Evolutionary conservation across 2,329 filamentous ascomycete genomes (phyloP).

Genomic region (Hansfordia pulvinata): DNA sequence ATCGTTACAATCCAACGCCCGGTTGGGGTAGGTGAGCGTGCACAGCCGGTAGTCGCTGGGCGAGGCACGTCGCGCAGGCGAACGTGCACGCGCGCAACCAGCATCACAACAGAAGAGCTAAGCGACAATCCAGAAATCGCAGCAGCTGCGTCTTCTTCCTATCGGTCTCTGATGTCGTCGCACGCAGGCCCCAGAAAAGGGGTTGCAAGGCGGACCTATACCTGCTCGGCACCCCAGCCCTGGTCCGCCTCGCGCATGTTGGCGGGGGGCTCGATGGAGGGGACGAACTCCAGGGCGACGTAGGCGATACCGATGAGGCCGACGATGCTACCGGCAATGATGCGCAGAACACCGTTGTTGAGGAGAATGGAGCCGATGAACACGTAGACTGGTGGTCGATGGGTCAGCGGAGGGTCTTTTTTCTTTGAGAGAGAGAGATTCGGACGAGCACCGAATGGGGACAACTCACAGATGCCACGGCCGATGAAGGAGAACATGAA

Average conservation of each 20-base stretch:
- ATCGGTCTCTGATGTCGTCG: no score
- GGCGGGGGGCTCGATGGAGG: conserved; percentile 64
- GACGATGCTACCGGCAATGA: conserved; percentile 66
- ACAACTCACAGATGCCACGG: conserved; percentile 86
- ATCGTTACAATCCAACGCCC: no score
- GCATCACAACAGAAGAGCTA: no score
- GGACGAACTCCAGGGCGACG: conserved; percentile 60
- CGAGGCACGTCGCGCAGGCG: no score
- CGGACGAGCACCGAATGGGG: no score
- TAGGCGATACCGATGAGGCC: conserved; percentile 71
- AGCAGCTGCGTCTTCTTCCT: no score
- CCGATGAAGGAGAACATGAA: conserved; percentile 98
- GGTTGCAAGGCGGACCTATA: conserved; percentile 29
- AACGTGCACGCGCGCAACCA: no score
- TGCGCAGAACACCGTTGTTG: conserved; percentile 49
- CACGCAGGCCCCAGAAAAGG: neutral
- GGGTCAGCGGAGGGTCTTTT: neutral
- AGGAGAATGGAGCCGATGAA: conserved; percentile 84
- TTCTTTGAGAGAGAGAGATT: no score
- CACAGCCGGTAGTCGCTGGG: no score
- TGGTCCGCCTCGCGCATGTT: conserved; percentile 71
- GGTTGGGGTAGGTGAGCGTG: no score
- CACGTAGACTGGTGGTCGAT: conserved; percentile 62
- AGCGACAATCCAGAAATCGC: neutral
- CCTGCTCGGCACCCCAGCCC: conserved; percentile 67